Evolutionary conservation across 768 basidiomycete genomes (phyloP), one percentile per base, ranked within the genome.

Genomic region (Tulasnella sp.): DNA sequence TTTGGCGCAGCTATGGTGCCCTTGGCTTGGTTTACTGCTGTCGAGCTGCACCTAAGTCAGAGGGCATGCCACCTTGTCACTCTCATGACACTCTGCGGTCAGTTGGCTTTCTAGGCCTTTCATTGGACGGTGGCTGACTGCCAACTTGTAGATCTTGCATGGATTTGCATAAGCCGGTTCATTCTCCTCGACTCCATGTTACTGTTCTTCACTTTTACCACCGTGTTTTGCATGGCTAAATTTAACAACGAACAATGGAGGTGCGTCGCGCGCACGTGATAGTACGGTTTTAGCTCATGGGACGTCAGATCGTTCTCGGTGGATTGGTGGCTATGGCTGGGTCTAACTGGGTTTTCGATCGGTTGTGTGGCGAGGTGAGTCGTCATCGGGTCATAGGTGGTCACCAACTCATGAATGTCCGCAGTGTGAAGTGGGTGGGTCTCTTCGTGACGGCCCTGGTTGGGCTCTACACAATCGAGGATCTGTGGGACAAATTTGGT

Each of bases 121-220:
- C 11, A 19, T 36, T 31, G 21, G 23, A n/a, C 41, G n/a, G 32
- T 4, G 40, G 6, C 36, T 57, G 25, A 14, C 29, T 32, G 52
- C 35, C 60, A 6, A 52, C 23, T 35, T 19, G 36, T 53, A 96
- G 96, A 99, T 71, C 81, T 97, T 60, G 93, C 86, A 60, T 99
- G 93, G 96, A 69, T 98, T 42, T 86, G 83, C 64, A 99, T 98
- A 67, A 94, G 92, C 27, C 82, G 94, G 23, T 99, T 99, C 69
- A 92, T 98, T 70, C 82, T 99, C 35, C 75, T 99, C 65, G 96
- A 99, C 68, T 92, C 96, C 19, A 96, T 99, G 90, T 74, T 99
- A n/a, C 74, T 99, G 32, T 96, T 94, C 77, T 98, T 99, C 74
- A 98, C 96, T 37, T 90, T 97, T 76, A 83, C 88, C 66, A 93